Evolutionary conservation across 2,329 filamentous ascomycete genomes (phyloP).

Genomic region (Mollisiaceae sp.): DNA sequence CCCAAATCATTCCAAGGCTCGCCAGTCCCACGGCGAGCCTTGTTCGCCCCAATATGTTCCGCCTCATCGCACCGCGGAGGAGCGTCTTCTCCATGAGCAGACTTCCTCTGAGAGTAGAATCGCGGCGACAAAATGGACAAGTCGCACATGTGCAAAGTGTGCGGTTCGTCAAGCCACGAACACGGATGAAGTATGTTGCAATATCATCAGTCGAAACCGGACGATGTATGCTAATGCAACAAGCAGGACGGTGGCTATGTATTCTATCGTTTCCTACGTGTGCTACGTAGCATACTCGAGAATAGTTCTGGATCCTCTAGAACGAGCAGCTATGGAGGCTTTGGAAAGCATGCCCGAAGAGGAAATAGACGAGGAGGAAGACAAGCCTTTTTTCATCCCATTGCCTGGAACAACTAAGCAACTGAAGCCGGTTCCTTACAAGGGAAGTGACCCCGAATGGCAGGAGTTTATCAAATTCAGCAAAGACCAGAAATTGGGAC

Average conservation of each 20-base stretch:
- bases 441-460: constrained; percentile 67
- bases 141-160: constrained; percentile 35
- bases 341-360: constrained; percentile 50
- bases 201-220: background rate
- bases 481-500: constrained; percentile 54
- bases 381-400: constrained; percentile 61
- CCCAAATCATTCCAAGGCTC: constrained; percentile 28
- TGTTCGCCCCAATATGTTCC: constrained; percentile 36
- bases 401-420: constrained; percentile 62
- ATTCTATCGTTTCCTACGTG: constrained; percentile 43
- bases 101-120: constrained; percentile 35
- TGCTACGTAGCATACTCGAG: constrained; percentile 51
- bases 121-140: constrained; percentile 30
- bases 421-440: constrained; percentile 56
- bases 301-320: constrained; percentile 53
- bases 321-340: constrained; percentile 42
- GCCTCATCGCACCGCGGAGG: constrained; percentile 32
- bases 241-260: constrained; percentile 38
- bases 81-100: constrained; percentile 35
- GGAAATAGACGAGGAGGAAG: constrained; percentile 50
- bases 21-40: constrained; percentile 39
- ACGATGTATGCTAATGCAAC: constrained; percentile 8
- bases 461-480: constrained; percentile 63
- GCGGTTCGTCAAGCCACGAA: constrained; percentile 30
- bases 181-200: constrained; percentile 28